A percentile compares a stretch with the other conserved stretches of the same genome.
These are phyloP conservation scores for Entoloma clypeatum DNA, from an alignment of 1,284 basidiomycete genomes.

Conservation along the genomic window DNA sequence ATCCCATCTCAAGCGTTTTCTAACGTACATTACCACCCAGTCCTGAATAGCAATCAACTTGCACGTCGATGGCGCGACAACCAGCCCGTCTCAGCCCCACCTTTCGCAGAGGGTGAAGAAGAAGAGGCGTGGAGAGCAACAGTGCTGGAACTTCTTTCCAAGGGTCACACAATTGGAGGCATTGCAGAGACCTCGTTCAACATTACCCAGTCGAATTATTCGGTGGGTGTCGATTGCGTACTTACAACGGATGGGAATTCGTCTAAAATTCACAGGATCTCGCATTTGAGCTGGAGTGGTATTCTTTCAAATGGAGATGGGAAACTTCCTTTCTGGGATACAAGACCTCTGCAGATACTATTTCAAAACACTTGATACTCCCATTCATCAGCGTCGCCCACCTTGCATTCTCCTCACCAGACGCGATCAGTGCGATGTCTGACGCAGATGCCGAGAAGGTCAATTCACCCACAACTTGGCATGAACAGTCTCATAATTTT, in stretches of 20 bases:
- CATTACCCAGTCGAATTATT: conserved; percentile 50
- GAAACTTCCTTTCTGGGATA: conserved; percentile 63
- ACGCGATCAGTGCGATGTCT: conserved; percentile 50
- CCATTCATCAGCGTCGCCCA: conserved; percentile 69
- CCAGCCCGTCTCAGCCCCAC: conserved; percentile 36
- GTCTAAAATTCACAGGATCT: conserved; percentile 51
- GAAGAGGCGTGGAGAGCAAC: conserved; percentile 57
- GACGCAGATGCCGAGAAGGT: conserved; percentile 66
- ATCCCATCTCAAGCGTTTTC: neutral
- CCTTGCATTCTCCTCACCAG: conserved; percentile 58
- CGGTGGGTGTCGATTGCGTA: conserved; percentile 39
- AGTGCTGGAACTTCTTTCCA: conserved; percentile 48
- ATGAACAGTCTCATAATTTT: conserved; percentile 7
- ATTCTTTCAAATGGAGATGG: conserved; percentile 72
- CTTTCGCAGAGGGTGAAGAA: conserved; percentile 30
- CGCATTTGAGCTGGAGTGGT: conserved; percentile 54
- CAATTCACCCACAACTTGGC: conserved; percentile 10
- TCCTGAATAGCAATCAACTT: conserved; percentile 54
- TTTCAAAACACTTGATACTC: conserved; percentile 71
- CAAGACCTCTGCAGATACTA: conserved; percentile 59
- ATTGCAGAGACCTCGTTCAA: conserved; percentile 57
- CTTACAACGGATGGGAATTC: conserved; percentile 1
- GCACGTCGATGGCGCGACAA: conserved; percentile 63
- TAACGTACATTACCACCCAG: conserved; percentile 31
- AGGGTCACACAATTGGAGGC: conserved; percentile 55